Conservation (phyloP, 2,329 filamentous ascomycete genomes). For the Aspergillus japonicus region DNA sequence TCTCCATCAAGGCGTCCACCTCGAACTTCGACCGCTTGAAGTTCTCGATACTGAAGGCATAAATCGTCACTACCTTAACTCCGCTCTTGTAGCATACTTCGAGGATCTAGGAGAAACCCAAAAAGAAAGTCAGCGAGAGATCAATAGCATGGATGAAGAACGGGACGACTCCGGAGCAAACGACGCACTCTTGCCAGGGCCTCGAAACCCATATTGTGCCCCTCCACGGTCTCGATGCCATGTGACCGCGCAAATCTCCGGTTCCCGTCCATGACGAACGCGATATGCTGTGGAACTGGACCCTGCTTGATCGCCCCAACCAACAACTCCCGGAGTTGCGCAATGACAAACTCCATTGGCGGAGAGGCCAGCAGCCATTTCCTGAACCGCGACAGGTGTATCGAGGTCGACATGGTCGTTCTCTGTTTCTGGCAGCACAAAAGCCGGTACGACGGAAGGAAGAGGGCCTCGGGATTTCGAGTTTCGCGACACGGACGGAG, state of each 20-base stretch:
- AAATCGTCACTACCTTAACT: constrained; percentile 94
- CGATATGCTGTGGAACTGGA: constrained; percentile 88
- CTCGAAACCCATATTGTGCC: constrained; percentile 93
- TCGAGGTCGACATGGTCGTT: constrained; percentile 46
- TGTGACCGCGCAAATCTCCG: constrained; percentile 84
- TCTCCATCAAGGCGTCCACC: constrained; percentile 94
- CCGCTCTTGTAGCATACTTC: constrained; percentile 98
- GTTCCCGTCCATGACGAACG: constrained; percentile 99
- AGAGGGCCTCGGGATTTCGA: not conserved
- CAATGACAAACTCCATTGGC: constrained; percentile 85
- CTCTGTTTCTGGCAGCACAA: not conserved
- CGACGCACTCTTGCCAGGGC: constrained; percentile 75
- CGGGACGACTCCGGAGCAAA: constrained; percentile 4
- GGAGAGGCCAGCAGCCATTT: constrained; percentile 84
- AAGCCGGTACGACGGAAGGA: not conserved
- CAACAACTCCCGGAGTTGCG: constrained; percentile 74
- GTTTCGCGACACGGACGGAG: constrained; percentile 1
- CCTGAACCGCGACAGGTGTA: constrained; percentile 61
- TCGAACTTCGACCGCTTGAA: constrained; percentile 97
- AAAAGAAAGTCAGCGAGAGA: not conserved
- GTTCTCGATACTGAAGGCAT: constrained; percentile 98
- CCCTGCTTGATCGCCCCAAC: constrained; percentile 88
- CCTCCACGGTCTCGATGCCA: constrained; percentile 94
- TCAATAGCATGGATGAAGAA: not conserved
- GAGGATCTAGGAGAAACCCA: constrained; percentile 61